Conservation (phyloP, 2,329 filamentous ascomycete genomes). For the Akanthomyces dipterigenus region DNA sequence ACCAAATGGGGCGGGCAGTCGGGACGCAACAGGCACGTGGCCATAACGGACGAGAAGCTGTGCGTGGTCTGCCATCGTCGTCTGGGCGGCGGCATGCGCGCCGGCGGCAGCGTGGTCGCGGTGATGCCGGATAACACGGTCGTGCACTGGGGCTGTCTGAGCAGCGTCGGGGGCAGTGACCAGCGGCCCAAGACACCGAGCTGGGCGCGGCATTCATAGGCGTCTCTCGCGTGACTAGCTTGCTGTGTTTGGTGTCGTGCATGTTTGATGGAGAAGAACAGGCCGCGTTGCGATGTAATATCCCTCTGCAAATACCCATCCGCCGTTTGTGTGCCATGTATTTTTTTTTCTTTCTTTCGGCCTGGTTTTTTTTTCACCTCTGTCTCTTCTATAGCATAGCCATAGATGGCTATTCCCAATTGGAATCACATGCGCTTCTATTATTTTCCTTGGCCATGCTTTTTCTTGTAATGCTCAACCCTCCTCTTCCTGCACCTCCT, state of each 20-base stretch:
- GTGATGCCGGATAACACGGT: slow-evolving; percentile 79
- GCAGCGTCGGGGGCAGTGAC: slow-evolving; percentile 30
- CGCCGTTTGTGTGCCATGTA: not conserved
- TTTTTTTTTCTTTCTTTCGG: not conserved
- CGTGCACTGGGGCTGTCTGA: slow-evolving; percentile 75
- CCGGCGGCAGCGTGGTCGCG: slow-evolving; percentile 80
- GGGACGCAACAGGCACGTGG: slow-evolving; percentile 58
- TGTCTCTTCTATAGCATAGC: not conserved
- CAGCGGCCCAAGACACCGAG: slow-evolving; percentile 21
- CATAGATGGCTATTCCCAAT: not conserved
- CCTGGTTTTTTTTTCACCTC: not conserved
- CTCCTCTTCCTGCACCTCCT: slow-evolving; percentile 68
- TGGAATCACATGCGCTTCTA: not conserved
- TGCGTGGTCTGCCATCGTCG: slow-evolving; percentile 92
- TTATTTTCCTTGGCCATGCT: not conserved
- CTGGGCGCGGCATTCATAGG: slow-evolving; percentile 31
- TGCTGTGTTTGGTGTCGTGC: not conserved
- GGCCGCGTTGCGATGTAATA: slow-evolving; percentile 1
- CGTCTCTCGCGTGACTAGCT: slow-evolving; percentile 8
- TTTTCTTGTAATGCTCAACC: slow-evolving; percentile 19
- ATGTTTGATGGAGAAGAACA: not conserved
- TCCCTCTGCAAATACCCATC: slow-evolving; percentile 10
- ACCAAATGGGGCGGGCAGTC: slow-evolving; percentile 34
- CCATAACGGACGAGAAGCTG: slow-evolving; percentile 79
- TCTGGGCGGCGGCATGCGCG: slow-evolving; percentile 73